Conservation (phyloP, 257 asterid species). For the Nicotiana paniculata region DNA sequence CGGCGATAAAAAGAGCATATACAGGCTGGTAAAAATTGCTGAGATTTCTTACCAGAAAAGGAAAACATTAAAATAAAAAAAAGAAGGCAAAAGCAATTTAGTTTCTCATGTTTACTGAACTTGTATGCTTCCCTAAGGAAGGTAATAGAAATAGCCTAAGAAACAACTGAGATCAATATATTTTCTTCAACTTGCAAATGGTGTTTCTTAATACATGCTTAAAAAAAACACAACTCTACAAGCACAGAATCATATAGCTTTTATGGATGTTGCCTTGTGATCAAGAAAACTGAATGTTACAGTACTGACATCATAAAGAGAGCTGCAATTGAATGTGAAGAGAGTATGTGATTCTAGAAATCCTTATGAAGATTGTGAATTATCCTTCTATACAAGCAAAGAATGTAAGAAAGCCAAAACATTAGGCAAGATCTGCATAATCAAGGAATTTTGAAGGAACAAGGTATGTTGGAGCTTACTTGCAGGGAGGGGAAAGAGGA, state of each 20-base stretch:
- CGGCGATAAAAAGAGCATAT: background rate
- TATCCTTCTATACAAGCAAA: slow-evolving; percentile 1
- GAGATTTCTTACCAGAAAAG: background rate
- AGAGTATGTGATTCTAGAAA: background rate
- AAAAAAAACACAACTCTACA: background rate
- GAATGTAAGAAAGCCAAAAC: background rate
- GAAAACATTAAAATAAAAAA: background rate
- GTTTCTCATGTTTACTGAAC: background rate
- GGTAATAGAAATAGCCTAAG: background rate
- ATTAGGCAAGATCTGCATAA: background rate
- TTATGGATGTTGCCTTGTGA: background rate
- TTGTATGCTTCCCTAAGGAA: background rate
- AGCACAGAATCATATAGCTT: background rate
- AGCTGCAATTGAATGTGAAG: background rate
- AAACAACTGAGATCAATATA: background rate
- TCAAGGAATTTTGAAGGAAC: background rate
- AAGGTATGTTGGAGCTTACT: background rate
- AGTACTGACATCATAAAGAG: background rate
- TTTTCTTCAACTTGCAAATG: background rate
- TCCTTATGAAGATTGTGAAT: background rate
- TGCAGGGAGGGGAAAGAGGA: slow-evolving; percentile 1
- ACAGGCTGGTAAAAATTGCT: background rate
- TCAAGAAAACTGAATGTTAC: background rate
- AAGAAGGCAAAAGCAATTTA: background rate
- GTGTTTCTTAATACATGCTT: background rate